Evolutionary conservation across 306 rosid species (phyloP), one percentile per base, ranked within the genome.

Genomic region (Potentilla sterilis): DNA sequence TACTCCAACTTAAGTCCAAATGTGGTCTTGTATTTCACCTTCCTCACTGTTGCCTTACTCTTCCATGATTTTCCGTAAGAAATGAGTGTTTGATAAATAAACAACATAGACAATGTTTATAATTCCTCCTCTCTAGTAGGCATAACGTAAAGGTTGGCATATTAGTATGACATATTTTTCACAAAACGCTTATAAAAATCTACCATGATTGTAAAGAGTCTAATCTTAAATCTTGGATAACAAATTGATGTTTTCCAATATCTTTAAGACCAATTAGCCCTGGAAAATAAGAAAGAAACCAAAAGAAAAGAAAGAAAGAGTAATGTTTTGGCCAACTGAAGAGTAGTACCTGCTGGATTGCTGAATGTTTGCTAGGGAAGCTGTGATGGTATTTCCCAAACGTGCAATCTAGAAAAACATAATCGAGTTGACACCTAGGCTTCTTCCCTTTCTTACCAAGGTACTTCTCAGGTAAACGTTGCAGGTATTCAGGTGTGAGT

Each of bases 321-420:
- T 21, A 54, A 28, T 32, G 48, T 15, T 18, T 8, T 40, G 44
- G 70, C 6, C 67, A 75, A 28, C 43, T 18, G 15, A 32, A 42
- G n/a, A 15, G 64, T 85, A 7, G 44, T 85, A 88, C 86, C 83
- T 92, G 91, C 65, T 78, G 88, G 74, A 85, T 75, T 75, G 96
- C 85, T 3, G 87, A 85, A 73, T 79, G 84, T 70, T 83, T 86
- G 82, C 86, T 81, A 70, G 96, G 96, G 80, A 89, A 80, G 18
- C 72, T 49, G 72, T 79, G 80, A 77, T 73, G 73, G 83, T 83
- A 90, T 78, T 47, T 88, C 8, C 91, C 94, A 77, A 90, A 92
- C 21, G 96, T 92, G 77, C 92, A 90, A 77, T 90, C 98, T 61
- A 92, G 75, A 79, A 90, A 92, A 44, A 92, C 84, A 80, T 81